These are phyloP conservation scores for Cajanus cajan DNA, from an alignment of 306 rosid genomes.

Conservation along the genomic window DNA sequence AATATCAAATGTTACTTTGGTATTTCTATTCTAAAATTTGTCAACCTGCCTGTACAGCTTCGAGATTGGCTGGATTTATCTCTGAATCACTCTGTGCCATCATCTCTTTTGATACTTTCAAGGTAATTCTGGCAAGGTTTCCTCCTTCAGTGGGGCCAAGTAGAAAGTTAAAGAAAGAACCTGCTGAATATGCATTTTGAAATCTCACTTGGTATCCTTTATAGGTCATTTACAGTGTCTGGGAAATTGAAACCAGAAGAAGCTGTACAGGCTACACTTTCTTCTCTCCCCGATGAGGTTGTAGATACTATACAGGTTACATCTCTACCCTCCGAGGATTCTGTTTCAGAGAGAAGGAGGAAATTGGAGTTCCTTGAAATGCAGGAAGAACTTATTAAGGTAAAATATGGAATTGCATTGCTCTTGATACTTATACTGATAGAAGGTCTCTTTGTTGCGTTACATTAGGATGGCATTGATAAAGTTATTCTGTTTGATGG, in stretches of 20 bases:
- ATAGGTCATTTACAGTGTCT: conserved; percentile 84
- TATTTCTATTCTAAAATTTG: conserved; percentile 18
- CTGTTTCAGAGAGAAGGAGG: conserved; percentile 91
- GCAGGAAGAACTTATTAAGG: conserved; percentile 97
- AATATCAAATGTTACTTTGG: conserved; percentile 27
- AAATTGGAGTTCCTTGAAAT: conserved; percentile 87
- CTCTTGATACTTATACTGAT: conserved; percentile 7
- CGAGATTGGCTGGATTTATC: conserved; percentile 98
- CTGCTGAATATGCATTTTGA: conserved; percentile 28
- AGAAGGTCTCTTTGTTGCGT: not conserved
- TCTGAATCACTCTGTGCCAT: conserved; percentile 88
- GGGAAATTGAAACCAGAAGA: conserved; percentile 87
- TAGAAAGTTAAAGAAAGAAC: not conserved
- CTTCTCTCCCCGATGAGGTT: conserved; percentile 97
- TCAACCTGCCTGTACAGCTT: conserved; percentile 53
- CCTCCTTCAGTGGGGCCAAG: not conserved
- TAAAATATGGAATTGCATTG: conserved; percentile 27
- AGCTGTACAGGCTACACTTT: conserved; percentile 79
- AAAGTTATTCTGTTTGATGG: conserved; percentile 20
- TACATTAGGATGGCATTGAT: conserved; percentile 22
- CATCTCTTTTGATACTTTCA: conserved; percentile 96
- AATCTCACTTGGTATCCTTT: conserved; percentile 25
- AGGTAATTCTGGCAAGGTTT: conserved; percentile 54
- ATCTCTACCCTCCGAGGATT: conserved; percentile 84
- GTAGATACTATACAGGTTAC: conserved; percentile 90